Conservation (phyloP, 768 basidiomycete genomes). For the Clavulina sp. region DNA sequence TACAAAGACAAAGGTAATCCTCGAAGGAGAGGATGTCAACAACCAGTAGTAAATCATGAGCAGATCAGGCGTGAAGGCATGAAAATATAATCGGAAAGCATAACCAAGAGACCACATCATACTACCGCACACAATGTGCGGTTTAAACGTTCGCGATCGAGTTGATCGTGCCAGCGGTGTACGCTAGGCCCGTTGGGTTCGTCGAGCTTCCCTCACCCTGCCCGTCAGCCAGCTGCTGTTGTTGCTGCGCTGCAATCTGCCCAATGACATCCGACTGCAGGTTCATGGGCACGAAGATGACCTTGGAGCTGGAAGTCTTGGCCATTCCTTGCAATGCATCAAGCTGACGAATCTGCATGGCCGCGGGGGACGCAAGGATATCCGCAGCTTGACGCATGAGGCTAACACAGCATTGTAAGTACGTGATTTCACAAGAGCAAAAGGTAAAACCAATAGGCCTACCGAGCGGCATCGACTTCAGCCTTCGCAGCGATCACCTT, state of each 20-base stretch:
- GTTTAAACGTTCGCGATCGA: not conserved
- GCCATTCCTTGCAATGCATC: conserved; percentile 96
- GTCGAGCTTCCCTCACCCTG: not conserved
- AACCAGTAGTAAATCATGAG: too few species aligned
- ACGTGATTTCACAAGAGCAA: too few species aligned
- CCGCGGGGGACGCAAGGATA: conserved; percentile 83
- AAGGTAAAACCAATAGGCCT: too few species aligned
- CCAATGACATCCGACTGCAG: conserved; percentile 10
- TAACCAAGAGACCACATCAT: too few species aligned
- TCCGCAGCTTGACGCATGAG: conserved; percentile 96
- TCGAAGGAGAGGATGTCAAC: too few species aligned
- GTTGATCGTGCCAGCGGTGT: not conserved
- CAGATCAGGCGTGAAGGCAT: too few species aligned
- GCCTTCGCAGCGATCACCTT: conserved; percentile 94
- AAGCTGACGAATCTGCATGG: conserved; percentile 95
- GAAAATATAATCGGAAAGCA: too few species aligned
- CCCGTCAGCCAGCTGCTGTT: conserved; percentile 1
- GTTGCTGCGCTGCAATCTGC: conserved; percentile 1
- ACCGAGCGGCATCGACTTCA: too few species aligned
- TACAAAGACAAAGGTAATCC: too few species aligned
- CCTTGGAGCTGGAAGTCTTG: conserved; percentile 71
- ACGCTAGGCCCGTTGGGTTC: not conserved
- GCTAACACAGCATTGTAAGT: too few species aligned
- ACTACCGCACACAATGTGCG: too few species aligned
- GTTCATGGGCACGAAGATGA: conserved; percentile 80